Evolutionary conservation across 1,284 basidiomycete genomes (phyloP), one percentile per base, ranked within the genome.

Genomic region (Leccinum fuscescens): DNA sequence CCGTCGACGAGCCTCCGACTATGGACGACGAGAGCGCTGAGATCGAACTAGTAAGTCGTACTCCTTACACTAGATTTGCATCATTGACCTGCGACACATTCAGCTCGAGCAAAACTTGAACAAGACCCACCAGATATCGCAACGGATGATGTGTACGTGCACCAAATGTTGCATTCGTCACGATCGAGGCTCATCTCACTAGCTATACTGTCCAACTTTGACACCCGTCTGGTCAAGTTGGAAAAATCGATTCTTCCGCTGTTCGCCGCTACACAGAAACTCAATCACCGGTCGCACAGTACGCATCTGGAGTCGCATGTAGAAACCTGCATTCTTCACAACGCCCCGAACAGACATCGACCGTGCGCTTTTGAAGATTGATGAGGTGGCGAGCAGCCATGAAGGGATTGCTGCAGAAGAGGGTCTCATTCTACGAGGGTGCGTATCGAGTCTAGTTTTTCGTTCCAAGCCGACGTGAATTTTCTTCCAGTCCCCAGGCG

Each of bases 61-160:
- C 11, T 29, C 49, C 3, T 29, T 3, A n/a, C 24, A 9, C 8
- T 50, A 6, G 8, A 29, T 3, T n/a, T 15, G 5, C 15, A 50
- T 9, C 11, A 24, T 44, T 66, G 9, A 62, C 42, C 3, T 35
- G 1, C 3, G 12, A 1, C 11, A 12, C 46, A 37, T 49, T 44
- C 57, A 92, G 90, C 82, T 93, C 9, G 90, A 93, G 76, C 90
- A 93, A 74, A 92, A 93, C 71, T 79, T 93, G 52, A 86, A 89
- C 73, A 93, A 92, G 74, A 92, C 90, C 0, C 82, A 83, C 24
- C 90, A 90, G 67, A 89, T 90, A 61, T 92, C 90, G 1, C 87
- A 89, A 67, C 79, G 89, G 54, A 92, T 93, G 90, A 92, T 84
- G 65, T 84, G 90, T 92, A 76, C 61, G 88, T 76, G 15, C 33